A percentile compares a stretch with the other conserved stretches of the same genome.
phyloP scores from a whole-genome alignment of 257 asterid species.

The Striga asiatica region DNA sequence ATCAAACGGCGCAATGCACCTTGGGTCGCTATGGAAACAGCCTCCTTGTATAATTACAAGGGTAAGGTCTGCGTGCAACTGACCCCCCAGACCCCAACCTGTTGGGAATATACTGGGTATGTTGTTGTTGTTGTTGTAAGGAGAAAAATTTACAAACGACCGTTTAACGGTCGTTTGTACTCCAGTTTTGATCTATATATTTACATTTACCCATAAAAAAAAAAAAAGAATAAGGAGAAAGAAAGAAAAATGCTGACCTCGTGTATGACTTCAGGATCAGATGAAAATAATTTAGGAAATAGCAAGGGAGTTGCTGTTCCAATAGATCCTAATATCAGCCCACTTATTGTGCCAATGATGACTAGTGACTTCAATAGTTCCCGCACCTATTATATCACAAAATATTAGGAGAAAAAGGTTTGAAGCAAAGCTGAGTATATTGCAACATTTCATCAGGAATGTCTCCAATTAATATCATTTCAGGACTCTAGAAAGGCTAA shows the following conservation, averaged over 20 bases:
- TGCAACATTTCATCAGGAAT: neutral
- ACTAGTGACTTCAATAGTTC: conserved; percentile 51
- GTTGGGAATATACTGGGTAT: too few species aligned
- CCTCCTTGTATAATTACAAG: too few species aligned
- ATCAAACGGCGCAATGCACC: too few species aligned
- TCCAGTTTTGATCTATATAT: too few species aligned
- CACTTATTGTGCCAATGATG: conserved; percentile 56
- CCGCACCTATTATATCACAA: conserved; percentile 35
- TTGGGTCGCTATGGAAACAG: too few species aligned
- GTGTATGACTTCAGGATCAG: conserved; percentile 44
- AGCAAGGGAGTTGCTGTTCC: conserved; percentile 69
- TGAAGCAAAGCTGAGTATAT: neutral
- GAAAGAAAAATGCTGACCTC: conserved; percentile 34
- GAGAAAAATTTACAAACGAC: too few species aligned
- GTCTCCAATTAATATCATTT: neutral
- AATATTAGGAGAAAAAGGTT: neutral
- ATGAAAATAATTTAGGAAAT: conserved; percentile 59
- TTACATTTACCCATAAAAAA: too few species aligned
- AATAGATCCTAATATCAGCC: conserved; percentile 47
- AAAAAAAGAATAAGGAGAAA: neutral
- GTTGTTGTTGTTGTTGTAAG: too few species aligned
- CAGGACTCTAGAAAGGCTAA: neutral
- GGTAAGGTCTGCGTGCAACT: too few species aligned
- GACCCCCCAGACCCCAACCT: too few species aligned
- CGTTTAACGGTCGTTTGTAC: too few species aligned